These are phyloP conservation scores for Filosporella fistucella DNA, from an alignment of 495 filamentous ascomycete species.

Conservation along the genomic window DNA sequence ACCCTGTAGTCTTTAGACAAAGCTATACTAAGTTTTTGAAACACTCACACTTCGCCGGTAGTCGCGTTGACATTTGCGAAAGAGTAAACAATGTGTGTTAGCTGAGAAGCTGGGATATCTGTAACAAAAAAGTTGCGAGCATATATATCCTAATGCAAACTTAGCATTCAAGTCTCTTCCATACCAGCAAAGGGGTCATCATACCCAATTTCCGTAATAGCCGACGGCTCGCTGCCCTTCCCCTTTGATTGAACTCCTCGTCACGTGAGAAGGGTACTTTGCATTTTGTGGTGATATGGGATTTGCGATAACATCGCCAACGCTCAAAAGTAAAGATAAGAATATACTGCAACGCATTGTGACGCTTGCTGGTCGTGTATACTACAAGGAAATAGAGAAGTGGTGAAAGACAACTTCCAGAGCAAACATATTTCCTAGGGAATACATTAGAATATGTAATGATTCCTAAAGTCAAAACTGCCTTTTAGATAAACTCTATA, in stretches of 20 bases:
- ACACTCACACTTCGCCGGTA: slow-evolving; percentile 53
- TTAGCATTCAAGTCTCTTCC: not conserved
- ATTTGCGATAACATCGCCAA: not conserved
- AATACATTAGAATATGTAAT: too few species aligned
- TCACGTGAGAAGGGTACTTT: too few species aligned
- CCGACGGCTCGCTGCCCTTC: not conserved
- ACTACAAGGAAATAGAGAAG: too few species aligned
- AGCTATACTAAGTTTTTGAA: not conserved
- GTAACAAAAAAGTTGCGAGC: slow-evolving; percentile 79
- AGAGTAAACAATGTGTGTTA: slow-evolving; percentile 82
- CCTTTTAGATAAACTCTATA: too few species aligned
- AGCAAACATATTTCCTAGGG: too few species aligned
- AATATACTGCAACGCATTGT: slow-evolving; percentile 3
- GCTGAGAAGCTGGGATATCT: slow-evolving; percentile 76
- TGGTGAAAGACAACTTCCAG: too few species aligned
- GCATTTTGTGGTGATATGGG: not conserved
- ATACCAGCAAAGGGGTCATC: not conserved
- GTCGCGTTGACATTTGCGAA: slow-evolving; percentile 60
- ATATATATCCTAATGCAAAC: slow-evolving; percentile 70
- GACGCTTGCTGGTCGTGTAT: too few species aligned
- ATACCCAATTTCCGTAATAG: slow-evolving; percentile 13
- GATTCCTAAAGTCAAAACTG: too few species aligned
- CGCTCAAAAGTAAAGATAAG: not conserved
- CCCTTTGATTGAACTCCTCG: too few species aligned
- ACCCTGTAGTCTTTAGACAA: slow-evolving; percentile 33